Evolutionary conservation across 345 rosid genomes (phyloP).

Genomic region (Populus nigra): DNA sequence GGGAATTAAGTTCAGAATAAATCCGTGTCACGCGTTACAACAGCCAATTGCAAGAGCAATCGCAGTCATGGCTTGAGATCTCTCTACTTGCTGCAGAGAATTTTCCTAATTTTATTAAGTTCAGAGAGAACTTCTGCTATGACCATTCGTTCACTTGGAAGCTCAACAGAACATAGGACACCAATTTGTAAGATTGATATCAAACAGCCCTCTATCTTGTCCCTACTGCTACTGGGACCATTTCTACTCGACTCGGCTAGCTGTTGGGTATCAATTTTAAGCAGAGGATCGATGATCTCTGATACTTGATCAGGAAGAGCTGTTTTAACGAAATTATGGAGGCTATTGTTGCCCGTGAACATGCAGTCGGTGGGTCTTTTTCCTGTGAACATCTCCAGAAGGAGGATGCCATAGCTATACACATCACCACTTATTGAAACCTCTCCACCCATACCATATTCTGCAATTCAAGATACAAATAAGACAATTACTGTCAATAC

Average conservation of each 20-base stretch:
- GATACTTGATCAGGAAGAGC: neutral
- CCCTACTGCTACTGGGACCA: neutral
- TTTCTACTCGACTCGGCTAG: neutral
- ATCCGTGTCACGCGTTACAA: too few relatives aligned
- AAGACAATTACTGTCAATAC: neutral
- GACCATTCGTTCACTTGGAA: neutral
- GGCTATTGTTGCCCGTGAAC: neutral
- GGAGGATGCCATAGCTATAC: slow-evolving; percentile 18
- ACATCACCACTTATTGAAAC: slow-evolving; percentile 9
- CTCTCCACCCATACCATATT: slow-evolving; percentile 4
- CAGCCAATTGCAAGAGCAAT: too few relatives aligned
- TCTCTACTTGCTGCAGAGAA: neutral
- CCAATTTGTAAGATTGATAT: neutral
- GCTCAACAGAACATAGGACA: neutral
- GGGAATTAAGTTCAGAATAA: too few relatives aligned
- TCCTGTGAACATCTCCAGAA: slow-evolving; percentile 10
- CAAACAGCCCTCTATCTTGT: neutral
- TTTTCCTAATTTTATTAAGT: too few relatives aligned
- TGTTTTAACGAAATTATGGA: neutral
- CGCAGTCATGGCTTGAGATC: too few relatives aligned
- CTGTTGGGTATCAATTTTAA: neutral
- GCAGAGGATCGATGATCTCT: neutral
- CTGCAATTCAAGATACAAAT: neutral
- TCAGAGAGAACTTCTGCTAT: neutral
- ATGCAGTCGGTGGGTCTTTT: neutral